A percentile compares a stretch with the other conserved stretches of the same genome.
Evolutionary conservation across 1,284 basidiomycete genomes (phyloP).

Genomic region (Rhodotorula sp.): DNA sequence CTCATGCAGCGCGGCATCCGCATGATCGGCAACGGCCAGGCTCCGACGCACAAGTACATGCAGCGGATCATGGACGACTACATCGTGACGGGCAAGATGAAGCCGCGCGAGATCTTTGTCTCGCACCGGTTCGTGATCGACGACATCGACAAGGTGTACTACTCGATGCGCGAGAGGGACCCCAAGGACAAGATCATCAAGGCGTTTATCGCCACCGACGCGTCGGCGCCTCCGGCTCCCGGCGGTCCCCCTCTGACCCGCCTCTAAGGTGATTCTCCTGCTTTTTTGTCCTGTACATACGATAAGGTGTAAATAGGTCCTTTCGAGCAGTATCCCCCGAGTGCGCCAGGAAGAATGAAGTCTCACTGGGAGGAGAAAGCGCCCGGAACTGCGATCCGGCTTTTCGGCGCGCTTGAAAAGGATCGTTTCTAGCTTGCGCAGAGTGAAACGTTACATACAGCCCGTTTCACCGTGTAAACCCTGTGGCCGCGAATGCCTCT

Average conservation of each 20-base stretch:
- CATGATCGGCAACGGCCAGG: slow-evolving; percentile 48
- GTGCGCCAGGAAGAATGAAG: too few relatives aligned
- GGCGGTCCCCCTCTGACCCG: slow-evolving; percentile 38
- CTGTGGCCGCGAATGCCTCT: too few relatives aligned
- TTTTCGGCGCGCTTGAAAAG: too few relatives aligned
- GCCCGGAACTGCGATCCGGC: too few relatives aligned
- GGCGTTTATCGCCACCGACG: slow-evolving; percentile 45
- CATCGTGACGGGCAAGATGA: slow-evolving; percentile 65
- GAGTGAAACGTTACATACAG: too few relatives aligned
- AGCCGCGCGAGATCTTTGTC: slow-evolving; percentile 61
- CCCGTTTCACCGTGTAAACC: too few relatives aligned
- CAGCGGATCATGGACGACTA: slow-evolving; percentile 64
- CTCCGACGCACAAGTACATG: slow-evolving; percentile 67
- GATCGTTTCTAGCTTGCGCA: too few relatives aligned
- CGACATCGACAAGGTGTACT: slow-evolving; percentile 43
- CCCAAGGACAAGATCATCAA: slow-evolving; percentile 28
- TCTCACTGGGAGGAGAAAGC: not conserved
- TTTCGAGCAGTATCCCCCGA: not conserved
- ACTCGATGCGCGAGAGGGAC: slow-evolving; percentile 33
- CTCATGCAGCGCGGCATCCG: slow-evolving; percentile 67
- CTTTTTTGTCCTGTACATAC: not conserved
- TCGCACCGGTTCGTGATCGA: slow-evolving; percentile 42
- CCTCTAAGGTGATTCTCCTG: not conserved
- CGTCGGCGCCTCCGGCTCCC: slow-evolving; percentile 36
- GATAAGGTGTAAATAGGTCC: not conserved